Conservation (phyloP, 305 asterid genomes). For the Rubia balearica region DNA sequence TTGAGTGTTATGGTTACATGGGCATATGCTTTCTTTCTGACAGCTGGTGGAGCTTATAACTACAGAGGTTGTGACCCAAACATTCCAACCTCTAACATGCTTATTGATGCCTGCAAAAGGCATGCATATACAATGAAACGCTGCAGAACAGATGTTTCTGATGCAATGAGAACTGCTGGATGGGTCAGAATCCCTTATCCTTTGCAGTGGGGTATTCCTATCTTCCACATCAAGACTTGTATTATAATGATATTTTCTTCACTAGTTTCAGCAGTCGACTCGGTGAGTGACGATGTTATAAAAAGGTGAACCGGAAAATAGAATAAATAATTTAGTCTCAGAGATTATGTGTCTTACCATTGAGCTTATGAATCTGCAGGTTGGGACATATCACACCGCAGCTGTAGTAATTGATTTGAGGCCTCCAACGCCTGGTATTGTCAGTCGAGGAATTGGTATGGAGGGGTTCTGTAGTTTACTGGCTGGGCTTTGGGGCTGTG, state of each 20-base stretch:
- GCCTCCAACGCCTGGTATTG: slow-evolving; percentile 85
- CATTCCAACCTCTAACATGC: slow-evolving; percentile 85
- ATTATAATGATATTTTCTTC: slow-evolving; percentile 74
- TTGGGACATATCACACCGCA: slow-evolving; percentile 76
- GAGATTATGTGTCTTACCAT: background rate
- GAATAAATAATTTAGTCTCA: background rate
- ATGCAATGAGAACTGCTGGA: slow-evolving; percentile 86
- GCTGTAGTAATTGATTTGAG: slow-evolving; percentile 55
- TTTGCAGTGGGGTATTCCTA: slow-evolving; percentile 93
- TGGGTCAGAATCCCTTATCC: slow-evolving; percentile 98
- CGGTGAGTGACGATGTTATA: slow-evolving; percentile 45
- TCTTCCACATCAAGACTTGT: slow-evolving; percentile 75
- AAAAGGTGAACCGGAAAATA: background rate
- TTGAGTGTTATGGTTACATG: slow-evolving; percentile 75
- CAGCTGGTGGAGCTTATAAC: slow-evolving; percentile 96
- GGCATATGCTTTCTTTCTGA: slow-evolving; percentile 88
- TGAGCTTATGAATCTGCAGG: slow-evolving; percentile 30
- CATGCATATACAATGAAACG: slow-evolving; percentile 96
- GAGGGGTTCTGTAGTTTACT: slow-evolving; percentile 92
- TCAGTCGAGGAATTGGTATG: slow-evolving; percentile 83
- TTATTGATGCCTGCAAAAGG: slow-evolving; percentile 65
- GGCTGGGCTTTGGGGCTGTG: slow-evolving; percentile 98
- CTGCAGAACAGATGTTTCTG: slow-evolving; percentile 90
- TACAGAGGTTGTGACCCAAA: slow-evolving; percentile 76
- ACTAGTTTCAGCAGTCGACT: slow-evolving; percentile 76